phyloP scores from a whole-genome alignment of 164 flowering plant genomes.

The Tetracentron sinense region DNA sequence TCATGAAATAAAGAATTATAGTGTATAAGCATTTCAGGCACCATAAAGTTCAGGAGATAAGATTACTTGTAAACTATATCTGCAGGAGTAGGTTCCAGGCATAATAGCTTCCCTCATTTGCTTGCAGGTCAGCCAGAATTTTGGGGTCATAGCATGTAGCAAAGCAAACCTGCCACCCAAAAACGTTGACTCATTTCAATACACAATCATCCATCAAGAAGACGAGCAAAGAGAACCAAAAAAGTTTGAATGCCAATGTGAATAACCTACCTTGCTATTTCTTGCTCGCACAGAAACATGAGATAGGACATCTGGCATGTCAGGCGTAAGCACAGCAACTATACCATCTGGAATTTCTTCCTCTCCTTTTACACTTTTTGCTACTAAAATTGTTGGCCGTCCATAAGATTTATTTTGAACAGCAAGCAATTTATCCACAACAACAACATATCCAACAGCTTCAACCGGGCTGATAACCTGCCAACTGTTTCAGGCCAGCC shows the following conservation, averaged over 20 bases:
- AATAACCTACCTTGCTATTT: constrained; percentile 79
- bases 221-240: too few relatives aligned
- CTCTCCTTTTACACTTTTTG: constrained; percentile 90
- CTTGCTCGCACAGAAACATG: constrained; percentile 99
- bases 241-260: too few relatives aligned
- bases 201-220: not conserved
- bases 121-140: constrained; percentile 63
- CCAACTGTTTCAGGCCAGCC: constrained; percentile 74
- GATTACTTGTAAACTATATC: constrained; percentile 77
- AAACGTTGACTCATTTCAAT: not conserved
- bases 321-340: constrained; percentile 95
- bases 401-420: constrained; percentile 81
- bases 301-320: constrained; percentile 98
- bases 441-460: constrained; percentile 75
- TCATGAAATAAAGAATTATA: too few relatives aligned
- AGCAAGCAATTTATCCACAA: constrained; percentile 81
- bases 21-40: not conserved
- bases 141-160: constrained; percentile 90
- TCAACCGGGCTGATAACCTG: constrained; percentile 98
- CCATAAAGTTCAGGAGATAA: not conserved
- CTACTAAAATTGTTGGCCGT: constrained; percentile 78
- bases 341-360: constrained; percentile 98
- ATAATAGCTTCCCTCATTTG: constrained; percentile 61
- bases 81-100: constrained; percentile 71
- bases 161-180: constrained; percentile 69